Evolutionary conservation across 2,329 filamentous ascomycete genomes (phyloP), one percentile per base, ranked within the genome.

Genomic region (Ophiocordyceps unilateralis): DNA sequence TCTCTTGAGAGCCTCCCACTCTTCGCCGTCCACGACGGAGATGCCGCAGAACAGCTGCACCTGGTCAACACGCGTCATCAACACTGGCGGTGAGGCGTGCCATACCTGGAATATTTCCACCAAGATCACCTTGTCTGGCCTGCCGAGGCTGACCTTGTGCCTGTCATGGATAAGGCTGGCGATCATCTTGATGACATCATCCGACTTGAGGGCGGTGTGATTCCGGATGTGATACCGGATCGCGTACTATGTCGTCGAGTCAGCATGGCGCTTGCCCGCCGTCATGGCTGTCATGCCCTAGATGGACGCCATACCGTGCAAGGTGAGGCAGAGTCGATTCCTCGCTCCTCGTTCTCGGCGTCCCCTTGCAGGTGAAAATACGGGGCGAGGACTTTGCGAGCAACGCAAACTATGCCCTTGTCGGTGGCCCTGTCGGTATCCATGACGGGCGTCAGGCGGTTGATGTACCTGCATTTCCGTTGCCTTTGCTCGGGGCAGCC

Each of bases 31-130:
- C 4, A 91, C 81, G 28, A 91, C 83, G 48, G 82, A 85, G 66
- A 91, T 79, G 20, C 84, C 83, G 53, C 80, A 81, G 36, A 84
- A 70, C 44, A 76, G 78, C 82, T 88, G 43, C n/a, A 14, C 8
- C 9, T 22, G 5, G 43, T 42, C 40, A 45, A 41, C 38, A n/a
- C 15, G 9, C 21, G 19, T n/a, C 15, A 15, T 12, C 11, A n/a
- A n/a, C 30, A 10, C 10, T 15, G 22, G 21, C 20, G 36, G 17
- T 38, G 17, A 38, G 19, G 11, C 15, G 30, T 21, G 21, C 44
- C 59, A 49, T 69, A 84, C 83, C 72, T 86, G 78, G 58, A 82
- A 89, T 44, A 91, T 72, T 53, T 91, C 83, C 44, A 91, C 76
- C 47, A 89, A 62, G 50, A 91, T 80, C 26, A 88, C 74, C 55